A percentile compares a stretch with the other conserved stretches of the same genome.
phyloP scores from a whole-genome alignment of 345 rosid species.

The Viola odorata region DNA sequence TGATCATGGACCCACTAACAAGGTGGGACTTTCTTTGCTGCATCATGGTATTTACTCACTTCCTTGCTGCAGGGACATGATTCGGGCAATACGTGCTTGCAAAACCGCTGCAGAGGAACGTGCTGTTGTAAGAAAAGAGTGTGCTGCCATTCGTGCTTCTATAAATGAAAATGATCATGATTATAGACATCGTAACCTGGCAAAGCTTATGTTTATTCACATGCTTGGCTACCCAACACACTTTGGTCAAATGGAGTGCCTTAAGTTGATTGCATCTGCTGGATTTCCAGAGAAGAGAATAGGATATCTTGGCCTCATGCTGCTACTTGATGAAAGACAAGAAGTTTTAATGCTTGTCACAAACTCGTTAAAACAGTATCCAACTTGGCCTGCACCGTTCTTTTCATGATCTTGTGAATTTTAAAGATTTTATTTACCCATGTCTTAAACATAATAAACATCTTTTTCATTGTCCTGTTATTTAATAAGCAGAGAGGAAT shows the following conservation, averaged over 20 bases:
- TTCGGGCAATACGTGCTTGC: constrained; percentile 90
- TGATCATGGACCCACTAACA: no score
- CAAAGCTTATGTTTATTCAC: constrained; percentile 99
- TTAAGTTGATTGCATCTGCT: constrained; percentile 88
- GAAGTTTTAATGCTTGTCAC: constrained; percentile 99
- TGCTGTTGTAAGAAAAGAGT: constrained; percentile 96
- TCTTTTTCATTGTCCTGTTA: background rate
- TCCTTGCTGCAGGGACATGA: constrained; percentile 81
- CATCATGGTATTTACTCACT: background rate
- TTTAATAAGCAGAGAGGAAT: background rate
- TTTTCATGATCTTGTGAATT: background rate
- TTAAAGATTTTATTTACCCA: background rate
- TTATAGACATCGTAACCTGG: constrained; percentile 89
- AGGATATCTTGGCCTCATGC: constrained; percentile 96
- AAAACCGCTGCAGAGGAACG: constrained; percentile 99
- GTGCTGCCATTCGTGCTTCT: constrained; percentile 86
- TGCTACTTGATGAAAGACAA: constrained; percentile 99
- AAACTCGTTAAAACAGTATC: constrained; percentile 99
- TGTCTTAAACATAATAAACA: background rate
- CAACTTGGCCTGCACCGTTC: constrained; percentile 16
- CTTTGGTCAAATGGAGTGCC: constrained; percentile 99
- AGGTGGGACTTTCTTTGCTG: no score
- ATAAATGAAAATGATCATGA: constrained; percentile 89
- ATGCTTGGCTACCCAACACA: constrained; percentile 99
- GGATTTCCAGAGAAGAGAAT: constrained; percentile 99